These are phyloP conservation scores for Debaryomyces prosopidis DNA, from an alignment of 805 yeast genomes.

Conservation along the genomic window DNA sequence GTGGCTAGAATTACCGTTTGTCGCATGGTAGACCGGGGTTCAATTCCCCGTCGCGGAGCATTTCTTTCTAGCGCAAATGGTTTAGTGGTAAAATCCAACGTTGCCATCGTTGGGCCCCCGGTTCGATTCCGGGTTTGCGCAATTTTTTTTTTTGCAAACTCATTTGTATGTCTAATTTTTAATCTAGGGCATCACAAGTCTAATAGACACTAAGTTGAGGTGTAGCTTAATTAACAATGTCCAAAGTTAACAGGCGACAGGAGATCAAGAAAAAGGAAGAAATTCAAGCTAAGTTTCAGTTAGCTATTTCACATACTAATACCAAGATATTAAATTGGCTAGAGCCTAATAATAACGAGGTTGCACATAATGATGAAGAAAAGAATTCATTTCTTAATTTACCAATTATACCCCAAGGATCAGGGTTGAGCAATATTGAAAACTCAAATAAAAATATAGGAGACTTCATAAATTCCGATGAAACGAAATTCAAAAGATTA, in stretches of 20 bases:
- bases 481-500: neutral
- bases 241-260: conserved; percentile 28
- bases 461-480: conserved; percentile 21
- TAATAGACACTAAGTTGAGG: neutral
- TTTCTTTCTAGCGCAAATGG: conserved; percentile 15
- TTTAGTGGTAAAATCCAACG: conserved; percentile 22
- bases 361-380: conserved; percentile 4
- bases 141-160: conserved; percentile 7
- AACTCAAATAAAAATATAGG: conserved; percentile 20
- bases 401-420: conserved; percentile 36
- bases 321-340: conserved; percentile 42
- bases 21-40: conserved; percentile 32
- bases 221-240: conserved; percentile 1
- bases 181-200: neutral
- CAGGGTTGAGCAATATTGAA: conserved; percentile 21
- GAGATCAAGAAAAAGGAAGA: conserved; percentile 49
- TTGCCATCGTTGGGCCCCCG: conserved; percentile 24
- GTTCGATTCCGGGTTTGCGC: conserved; percentile 23
- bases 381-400: conserved; percentile 26
- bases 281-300: conserved; percentile 47
- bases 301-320: conserved; percentile 39
- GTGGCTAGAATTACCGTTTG: conserved; percentile 31
- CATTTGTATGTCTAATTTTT: neutral
- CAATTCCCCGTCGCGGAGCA: conserved; percentile 30
- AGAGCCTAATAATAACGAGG: conserved; percentile 8